These are phyloP conservation scores for Mucor plumbeus DNA, from an alignment of 371 early-diverging fungal genomes.

Conservation along the genomic window DNA sequence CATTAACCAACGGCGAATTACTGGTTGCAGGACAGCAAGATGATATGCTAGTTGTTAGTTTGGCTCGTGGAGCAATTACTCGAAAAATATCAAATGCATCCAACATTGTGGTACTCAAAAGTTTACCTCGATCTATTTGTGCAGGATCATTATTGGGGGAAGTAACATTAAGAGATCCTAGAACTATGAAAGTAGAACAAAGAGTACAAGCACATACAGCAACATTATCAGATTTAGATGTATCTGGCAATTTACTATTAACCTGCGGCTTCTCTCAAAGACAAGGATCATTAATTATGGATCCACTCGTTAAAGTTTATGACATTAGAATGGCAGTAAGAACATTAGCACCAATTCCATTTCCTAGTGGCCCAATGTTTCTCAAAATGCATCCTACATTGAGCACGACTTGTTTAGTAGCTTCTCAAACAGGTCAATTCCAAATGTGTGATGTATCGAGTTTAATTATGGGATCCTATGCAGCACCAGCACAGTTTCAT, in stretches of 20 bases:
- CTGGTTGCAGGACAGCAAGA: slow-evolving; percentile 71
- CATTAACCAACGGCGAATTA: slow-evolving; percentile 70
- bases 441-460: slow-evolving; percentile 78
- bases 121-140: slow-evolving; percentile 64
- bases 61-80: slow-evolving; percentile 69
- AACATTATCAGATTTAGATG: slow-evolving; percentile 76
- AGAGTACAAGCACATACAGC: slow-evolving; percentile 79
- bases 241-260: slow-evolving; percentile 72
- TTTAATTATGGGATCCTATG: slow-evolving; percentile 51
- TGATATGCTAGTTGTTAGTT: slow-evolving; percentile 67
- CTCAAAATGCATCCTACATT: slow-evolving; percentile 78
- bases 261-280: slow-evolving; percentile 83
- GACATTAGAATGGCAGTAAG: slow-evolving; percentile 78
- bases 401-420: slow-evolving; percentile 68
- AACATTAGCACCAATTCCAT: slow-evolving; percentile 75
- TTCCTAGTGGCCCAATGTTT: slow-evolving; percentile 72
- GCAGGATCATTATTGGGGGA: slow-evolving; percentile 75
- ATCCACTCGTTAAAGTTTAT: slow-evolving; percentile 83
- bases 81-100: slow-evolving; percentile 49
- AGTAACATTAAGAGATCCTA: slow-evolving; percentile 73
- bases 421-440: slow-evolving; percentile 73
- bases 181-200: slow-evolving; percentile 72
- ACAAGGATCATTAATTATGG: slow-evolving; percentile 68
- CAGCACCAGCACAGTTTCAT: slow-evolving; percentile 68
- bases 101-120: slow-evolving; percentile 74